A percentile compares a stretch with the other conserved stretches of the same genome.
Conservation (phyloP, 2,329 filamentous ascomycete species). For the Colletotrichum sp. region DNA sequence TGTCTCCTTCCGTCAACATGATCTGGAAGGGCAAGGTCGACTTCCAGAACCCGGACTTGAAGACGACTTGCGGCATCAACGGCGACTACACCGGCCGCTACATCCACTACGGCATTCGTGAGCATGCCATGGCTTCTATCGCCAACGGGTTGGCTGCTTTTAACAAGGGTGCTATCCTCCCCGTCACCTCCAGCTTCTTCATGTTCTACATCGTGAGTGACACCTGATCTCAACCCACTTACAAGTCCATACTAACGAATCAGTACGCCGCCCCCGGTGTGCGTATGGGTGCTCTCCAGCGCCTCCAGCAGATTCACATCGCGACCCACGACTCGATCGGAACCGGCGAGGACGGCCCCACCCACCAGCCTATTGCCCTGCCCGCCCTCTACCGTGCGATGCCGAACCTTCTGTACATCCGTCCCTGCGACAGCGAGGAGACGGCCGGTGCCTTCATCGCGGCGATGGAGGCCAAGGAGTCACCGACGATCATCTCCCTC, state of each 20-base stretch:
- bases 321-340: constrained; percentile 68
- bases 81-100: constrained; percentile 61
- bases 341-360: constrained; percentile 65
- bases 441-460: constrained; percentile 57
- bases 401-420: constrained; percentile 66
- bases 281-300: constrained; percentile 64
- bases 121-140: constrained; percentile 65
- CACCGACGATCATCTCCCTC: constrained; percentile 53
- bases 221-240: background rate
- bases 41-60: constrained; percentile 48
- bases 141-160: constrained; percentile 65
- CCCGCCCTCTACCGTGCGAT: constrained; percentile 64
- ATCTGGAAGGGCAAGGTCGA: constrained; percentile 57
- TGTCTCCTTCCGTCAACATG: constrained; percentile 60
- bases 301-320: constrained; percentile 61
- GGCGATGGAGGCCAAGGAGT: constrained; percentile 46
- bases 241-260: background rate
- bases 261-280: constrained; percentile 60
- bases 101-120: constrained; percentile 65
- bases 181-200: constrained; percentile 64
- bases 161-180: constrained; percentile 57
- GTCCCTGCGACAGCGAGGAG: constrained; percentile 64
- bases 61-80: constrained; percentile 52
- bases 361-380: constrained; percentile 66
- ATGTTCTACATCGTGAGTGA: constrained; percentile 60